phyloP scores from a whole-genome alignment of 1,284 basidiomycete species.

The Cystobasidiaceae sp. region DNA sequence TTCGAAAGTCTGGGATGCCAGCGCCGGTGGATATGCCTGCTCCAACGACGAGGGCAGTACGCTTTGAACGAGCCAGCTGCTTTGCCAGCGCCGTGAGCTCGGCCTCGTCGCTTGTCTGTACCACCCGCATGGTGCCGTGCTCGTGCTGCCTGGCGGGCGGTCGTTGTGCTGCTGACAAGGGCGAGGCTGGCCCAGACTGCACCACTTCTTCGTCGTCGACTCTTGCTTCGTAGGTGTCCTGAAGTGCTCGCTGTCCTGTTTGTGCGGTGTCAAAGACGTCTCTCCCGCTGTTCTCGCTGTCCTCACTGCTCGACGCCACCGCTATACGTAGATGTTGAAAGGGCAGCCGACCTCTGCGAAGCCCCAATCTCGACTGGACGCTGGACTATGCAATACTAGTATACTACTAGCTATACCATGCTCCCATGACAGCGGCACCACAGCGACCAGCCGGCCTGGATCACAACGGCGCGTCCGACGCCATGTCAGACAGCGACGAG shows the following conservation, averaged over 20 bases:
- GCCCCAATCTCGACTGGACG: no score
- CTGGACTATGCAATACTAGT: no score
- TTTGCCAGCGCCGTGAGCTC: slow-evolving; percentile 22
- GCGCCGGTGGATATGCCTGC: slow-evolving; percentile 87
- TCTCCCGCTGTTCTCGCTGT: no score
- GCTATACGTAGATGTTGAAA: no score
- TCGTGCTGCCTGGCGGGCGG: not conserved
- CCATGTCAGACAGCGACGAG: not conserved
- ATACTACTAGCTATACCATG: not conserved
- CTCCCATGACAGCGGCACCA: not conserved
- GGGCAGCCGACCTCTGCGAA: no score
- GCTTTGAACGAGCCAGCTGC: slow-evolving; percentile 5
- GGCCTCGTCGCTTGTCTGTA: slow-evolving; percentile 1
- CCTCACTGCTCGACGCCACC: no score
- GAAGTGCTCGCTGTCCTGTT: no score
- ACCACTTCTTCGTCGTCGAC: no score
- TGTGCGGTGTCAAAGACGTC: no score
- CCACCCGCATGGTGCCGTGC: slow-evolving; percentile 8
- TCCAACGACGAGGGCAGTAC: slow-evolving; percentile 52
- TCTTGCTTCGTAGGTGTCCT: no score
- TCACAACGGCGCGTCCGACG: not conserved
- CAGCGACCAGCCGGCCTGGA: not conserved
- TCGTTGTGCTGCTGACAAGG: not conserved
- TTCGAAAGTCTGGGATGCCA: slow-evolving; percentile 89
- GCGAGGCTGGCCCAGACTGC: no score